A percentile compares a stretch with the other conserved stretches of the same genome.
Evolutionary conservation across 495 filamentous ascomycete genomes (phyloP).

Genomic region (Aspergillus bertholletiae): DNA sequence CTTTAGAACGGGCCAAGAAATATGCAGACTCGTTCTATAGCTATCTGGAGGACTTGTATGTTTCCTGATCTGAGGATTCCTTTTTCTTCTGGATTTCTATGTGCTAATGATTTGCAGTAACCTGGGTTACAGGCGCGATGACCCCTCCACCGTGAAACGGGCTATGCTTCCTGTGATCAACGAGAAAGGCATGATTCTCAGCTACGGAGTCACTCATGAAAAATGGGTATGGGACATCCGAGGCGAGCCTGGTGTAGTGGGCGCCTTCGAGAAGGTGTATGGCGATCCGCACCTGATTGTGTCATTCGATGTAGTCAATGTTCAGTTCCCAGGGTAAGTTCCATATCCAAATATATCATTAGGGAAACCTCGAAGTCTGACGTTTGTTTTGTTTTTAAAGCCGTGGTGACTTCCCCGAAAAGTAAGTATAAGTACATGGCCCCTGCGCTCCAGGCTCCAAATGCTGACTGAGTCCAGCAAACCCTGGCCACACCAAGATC

Average conservation of each 20-base stretch:
- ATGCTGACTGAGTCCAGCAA: constrained; percentile 10
- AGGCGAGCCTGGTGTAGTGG: constrained; percentile 37
- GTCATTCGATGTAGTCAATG: constrained; percentile 43
- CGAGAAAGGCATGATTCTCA: constrained; percentile 40
- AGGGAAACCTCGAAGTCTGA: background rate
- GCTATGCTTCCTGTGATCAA: constrained; percentile 37
- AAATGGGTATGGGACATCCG: constrained; percentile 41
- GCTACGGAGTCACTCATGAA: constrained; percentile 40
- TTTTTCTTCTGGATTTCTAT: too few relatives aligned
- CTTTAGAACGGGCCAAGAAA: constrained; percentile 29
- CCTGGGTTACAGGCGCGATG: constrained; percentile 35
- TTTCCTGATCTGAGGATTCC: background rate
- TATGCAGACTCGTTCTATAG: constrained; percentile 33
- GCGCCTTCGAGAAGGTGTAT: constrained; percentile 39
- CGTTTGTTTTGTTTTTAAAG: constrained; percentile 3
- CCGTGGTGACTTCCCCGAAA: constrained; percentile 30
- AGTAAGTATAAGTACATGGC: constrained; percentile 5
- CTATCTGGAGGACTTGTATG: constrained; percentile 37
- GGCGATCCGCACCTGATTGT: constrained; percentile 40
- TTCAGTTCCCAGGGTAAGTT: constrained; percentile 33
- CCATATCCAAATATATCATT: background rate
- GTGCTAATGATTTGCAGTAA: constrained; percentile 16
- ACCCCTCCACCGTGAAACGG: constrained; percentile 31
- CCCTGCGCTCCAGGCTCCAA: background rate
- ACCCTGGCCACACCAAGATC: constrained; percentile 48